These are phyloP conservation scores for Curvularia spicifera DNA, from an alignment of 2,329 filamentous ascomycete genomes.

Conservation along the genomic window DNA sequence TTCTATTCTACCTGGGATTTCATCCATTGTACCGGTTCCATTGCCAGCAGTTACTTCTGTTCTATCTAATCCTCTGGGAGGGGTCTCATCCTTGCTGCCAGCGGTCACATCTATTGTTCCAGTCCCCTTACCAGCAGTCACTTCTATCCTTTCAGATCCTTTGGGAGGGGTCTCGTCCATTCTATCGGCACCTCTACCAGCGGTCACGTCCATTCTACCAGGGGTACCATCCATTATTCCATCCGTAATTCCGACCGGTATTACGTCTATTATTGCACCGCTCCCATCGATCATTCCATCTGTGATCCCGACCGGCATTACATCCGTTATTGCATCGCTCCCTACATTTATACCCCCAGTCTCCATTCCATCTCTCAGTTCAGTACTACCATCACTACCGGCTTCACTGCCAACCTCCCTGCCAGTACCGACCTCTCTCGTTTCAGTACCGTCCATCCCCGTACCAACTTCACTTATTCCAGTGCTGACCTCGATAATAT, in stretches of 20 bases:
- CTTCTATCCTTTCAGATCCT: not conserved
- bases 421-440: not conserved
- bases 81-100: not conserved
- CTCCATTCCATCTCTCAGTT: not conserved
- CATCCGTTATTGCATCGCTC: not conserved
- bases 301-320: not conserved
- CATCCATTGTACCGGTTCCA: not conserved
- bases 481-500: not conserved
- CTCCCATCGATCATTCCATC: not conserved
- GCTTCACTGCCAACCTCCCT: not conserved
- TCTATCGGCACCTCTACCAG: not conserved
- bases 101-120: not conserved
- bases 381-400: not conserved
- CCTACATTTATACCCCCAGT: not conserved
- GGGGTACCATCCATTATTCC: not conserved
- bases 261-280: not conserved
- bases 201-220: not conserved
- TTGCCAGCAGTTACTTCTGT: not conserved
- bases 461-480: no score
- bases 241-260: not conserved
- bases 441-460: not conserved
- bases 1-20: no score
- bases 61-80: not conserved
- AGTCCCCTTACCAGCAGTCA: not conserved
- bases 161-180: not conserved